Evolutionary conservation across 352 stramenopile genomes (phyloP).

Genomic region (Blastocystis hominis): DNA sequence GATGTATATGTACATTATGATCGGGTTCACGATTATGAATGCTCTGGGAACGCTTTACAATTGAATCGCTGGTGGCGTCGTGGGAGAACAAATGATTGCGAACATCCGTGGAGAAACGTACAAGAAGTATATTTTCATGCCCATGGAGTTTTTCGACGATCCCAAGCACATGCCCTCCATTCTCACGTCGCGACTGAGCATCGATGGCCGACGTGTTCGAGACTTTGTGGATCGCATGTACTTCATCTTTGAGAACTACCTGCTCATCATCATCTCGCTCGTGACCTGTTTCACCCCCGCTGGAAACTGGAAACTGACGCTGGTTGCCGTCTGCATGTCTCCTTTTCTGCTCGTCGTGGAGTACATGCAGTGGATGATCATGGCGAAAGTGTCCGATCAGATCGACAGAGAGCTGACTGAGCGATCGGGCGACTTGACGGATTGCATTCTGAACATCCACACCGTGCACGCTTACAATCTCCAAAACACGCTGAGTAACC

Average conservation of each 20-base stretch:
- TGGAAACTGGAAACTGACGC: slow-evolving; percentile 14
- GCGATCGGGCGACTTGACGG: neutral
- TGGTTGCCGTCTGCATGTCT: slow-evolving; percentile 6
- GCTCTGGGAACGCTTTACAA: neutral
- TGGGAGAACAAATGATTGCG: neutral
- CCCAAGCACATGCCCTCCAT: neutral
- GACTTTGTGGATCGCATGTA: neutral
- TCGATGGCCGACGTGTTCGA: slow-evolving; percentile 19
- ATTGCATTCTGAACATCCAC: slow-evolving; percentile 50
- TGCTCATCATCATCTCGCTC: neutral
- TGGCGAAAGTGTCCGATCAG: neutral
- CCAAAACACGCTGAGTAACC: neutral
- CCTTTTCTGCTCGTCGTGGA: slow-evolving; percentile 1
- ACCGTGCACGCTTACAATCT: slow-evolving; percentile 47
- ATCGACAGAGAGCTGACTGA: slow-evolving; percentile 39
- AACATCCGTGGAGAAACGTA: neutral
- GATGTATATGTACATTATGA: neutral
- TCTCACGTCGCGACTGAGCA: slow-evolving; percentile 6
- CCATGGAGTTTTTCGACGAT: slow-evolving; percentile 10
- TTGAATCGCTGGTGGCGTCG: neutral
- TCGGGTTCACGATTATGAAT: neutral
- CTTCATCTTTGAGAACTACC: neutral
- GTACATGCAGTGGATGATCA: slow-evolving; percentile 14
- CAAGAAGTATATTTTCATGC: neutral
- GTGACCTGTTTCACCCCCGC: neutral